These are phyloP conservation scores for Thecaphora frezii DNA, from an alignment of 1,284 basidiomycete species.

Conservation along the genomic window DNA sequence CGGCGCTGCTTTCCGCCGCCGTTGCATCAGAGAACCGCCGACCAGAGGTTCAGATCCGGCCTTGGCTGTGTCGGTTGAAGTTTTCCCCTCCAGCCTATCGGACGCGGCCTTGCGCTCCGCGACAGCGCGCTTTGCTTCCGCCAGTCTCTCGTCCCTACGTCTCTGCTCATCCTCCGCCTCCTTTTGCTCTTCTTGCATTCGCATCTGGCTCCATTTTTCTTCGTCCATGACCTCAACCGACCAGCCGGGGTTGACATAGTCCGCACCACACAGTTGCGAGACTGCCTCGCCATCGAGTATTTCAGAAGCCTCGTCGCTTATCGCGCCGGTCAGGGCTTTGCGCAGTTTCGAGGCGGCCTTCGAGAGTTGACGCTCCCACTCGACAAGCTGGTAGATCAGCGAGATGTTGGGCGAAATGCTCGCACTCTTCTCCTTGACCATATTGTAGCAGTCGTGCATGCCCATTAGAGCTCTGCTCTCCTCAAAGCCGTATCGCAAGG, in stretches of 20 bases:
- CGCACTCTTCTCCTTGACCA: constrained; percentile 63
- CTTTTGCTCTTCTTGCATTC: constrained; percentile 46
- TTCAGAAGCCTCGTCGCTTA: not conserved
- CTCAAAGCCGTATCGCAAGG: constrained; percentile 64
- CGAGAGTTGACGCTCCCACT: constrained; percentile 79
- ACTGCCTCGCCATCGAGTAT: not conserved
- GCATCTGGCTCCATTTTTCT: constrained; percentile 52
- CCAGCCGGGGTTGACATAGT: constrained; percentile 21
- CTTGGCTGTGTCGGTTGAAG: constrained; percentile 1
- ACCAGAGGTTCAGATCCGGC: constrained; percentile 5
- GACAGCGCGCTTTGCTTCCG: constrained; percentile 23
- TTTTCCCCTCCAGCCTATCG: constrained; percentile 23
- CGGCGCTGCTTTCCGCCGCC: constrained; percentile 25
- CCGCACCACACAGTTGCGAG: not conserved
- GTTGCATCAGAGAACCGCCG: constrained; percentile 25
- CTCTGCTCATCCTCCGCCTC: constrained; percentile 38
- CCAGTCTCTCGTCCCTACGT: constrained; percentile 29
- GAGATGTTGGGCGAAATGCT: constrained; percentile 74
- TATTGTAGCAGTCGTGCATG: constrained; percentile 91
- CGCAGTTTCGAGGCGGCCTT: constrained; percentile 31
- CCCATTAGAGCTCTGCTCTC: constrained; percentile 58
- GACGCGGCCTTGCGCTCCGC: constrained; percentile 28
- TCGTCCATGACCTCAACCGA: constrained; percentile 48
- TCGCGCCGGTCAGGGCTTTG: constrained; percentile 18
- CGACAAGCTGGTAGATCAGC: constrained; percentile 91